Evolutionary conservation across 2,329 filamentous ascomycete genomes (phyloP), one percentile per base, ranked within the genome.

Genomic region (Scorias spongiosa): DNA sequence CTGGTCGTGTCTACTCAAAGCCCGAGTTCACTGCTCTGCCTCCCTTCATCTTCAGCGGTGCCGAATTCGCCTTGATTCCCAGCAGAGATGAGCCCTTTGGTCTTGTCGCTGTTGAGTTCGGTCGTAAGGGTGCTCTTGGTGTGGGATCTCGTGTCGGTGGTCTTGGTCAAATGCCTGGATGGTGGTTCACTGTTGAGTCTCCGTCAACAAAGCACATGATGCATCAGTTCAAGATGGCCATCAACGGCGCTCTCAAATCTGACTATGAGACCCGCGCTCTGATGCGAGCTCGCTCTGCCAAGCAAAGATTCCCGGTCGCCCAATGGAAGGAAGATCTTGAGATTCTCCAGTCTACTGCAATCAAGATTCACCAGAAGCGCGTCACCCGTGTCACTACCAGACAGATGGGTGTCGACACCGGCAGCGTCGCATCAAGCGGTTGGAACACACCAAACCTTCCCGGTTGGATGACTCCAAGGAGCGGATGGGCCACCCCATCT

Each of bases 111-210:
- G 78, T 81, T 39, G 78, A 81, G 53, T 81, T 81, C 50, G 78
- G 78, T 45, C 68, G 78, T 18, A 81, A 81, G 57, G 78, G 78
- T 52, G 78, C 78, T 15, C 66, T 81, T 38, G 78, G 78, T 51
- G 75, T 81, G 44, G 78, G 78, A 39, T 75, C 77, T 32, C 68
- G 76, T 43, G 78, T 81, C 32, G 78, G 78, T 50, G 78, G 78
- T 44, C 66, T 81, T 17, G 76, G 78, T n/a, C 74, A 79, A 54
- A 81, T 81, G 77, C 78, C 78, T 15, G 78, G 78, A 18, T 81
- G 77, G 72, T 81, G 78, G 78, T 81, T 75, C 57, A 80, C 78
- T 0, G 73, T 81, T 44, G 78, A 81, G 56, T 79, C 75, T 0
- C 76, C 70, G 5, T 74, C 74, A 1, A 78, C 76, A 0, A 69